phyloP scores from a whole-genome alignment of 768 basidiomycete species.

The Erythrobasidium yunnanense region DNA sequence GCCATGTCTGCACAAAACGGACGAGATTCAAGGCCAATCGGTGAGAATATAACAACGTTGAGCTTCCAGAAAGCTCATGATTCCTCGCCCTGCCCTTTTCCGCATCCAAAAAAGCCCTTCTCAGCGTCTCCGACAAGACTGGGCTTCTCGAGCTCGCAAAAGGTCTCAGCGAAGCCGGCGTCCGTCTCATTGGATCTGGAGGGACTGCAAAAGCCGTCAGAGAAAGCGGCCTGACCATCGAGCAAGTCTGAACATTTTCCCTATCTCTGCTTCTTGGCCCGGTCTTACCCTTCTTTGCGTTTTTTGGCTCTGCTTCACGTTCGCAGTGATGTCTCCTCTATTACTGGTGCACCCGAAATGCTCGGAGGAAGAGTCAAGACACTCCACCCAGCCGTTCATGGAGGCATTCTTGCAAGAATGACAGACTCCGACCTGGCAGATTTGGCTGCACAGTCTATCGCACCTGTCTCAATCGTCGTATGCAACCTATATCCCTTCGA shows the following conservation, averaged over 20 bases:
- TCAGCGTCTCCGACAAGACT: constrained; percentile 95
- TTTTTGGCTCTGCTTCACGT: background rate
- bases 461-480: constrained; percentile 89
- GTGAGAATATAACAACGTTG: too few species aligned
- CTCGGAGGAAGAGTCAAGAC: constrained; percentile 96
- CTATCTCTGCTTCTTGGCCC: background rate
- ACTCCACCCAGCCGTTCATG: constrained; percentile 92
- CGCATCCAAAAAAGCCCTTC: constrained; percentile 51
- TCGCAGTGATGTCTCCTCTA: constrained; percentile 82
- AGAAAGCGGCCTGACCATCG: constrained; percentile 78
- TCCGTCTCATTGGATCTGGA: constrained; percentile 83
- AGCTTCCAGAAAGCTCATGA: too few species aligned
- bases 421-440: constrained; percentile 84
- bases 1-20: background rate
- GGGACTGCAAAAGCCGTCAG: constrained; percentile 97
- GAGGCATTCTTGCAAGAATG: constrained; percentile 87
- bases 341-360: constrained; percentile 98
- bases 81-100: too few species aligned
- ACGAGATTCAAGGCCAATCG: background rate
- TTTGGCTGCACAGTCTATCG: constrained; percentile 68
- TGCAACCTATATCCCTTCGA: constrained; percentile 99
- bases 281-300: background rate
- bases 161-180: constrained; percentile 67
- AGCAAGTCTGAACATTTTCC: constrained; percentile 50
- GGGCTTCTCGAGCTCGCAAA: constrained; percentile 76